Percentiles rank a stretch among this genome's conserved stretches.
phyloP scores from a whole-genome alignment of 176 grass and related monocot genomes.

The Dendrocalamus sinicus region DNA sequence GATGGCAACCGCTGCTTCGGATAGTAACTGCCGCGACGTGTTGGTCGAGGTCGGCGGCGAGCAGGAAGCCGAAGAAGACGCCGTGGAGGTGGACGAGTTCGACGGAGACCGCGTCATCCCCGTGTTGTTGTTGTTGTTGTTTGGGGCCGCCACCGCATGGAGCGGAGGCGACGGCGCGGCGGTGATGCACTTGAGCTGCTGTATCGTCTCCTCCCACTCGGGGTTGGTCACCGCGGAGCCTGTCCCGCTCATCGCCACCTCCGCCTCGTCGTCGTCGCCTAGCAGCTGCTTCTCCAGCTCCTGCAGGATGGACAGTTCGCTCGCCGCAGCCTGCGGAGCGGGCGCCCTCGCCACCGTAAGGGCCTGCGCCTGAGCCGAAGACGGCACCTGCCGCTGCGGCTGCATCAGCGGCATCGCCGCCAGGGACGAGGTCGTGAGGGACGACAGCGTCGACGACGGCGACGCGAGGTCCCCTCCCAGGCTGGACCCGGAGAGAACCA shows the following conservation, averaged over 20 bases:
- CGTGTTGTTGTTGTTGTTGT: constrained; percentile 30
- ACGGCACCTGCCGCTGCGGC: constrained; percentile 40
- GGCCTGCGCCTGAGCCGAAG: constrained; percentile 37
- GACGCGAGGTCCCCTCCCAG: constrained; percentile 49
- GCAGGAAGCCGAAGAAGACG: constrained; percentile 76
- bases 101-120: constrained; percentile 68
- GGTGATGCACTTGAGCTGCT: constrained; percentile 57
- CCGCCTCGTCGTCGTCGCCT: constrained; percentile 64
- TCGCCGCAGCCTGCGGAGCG: not conserved
- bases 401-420: constrained; percentile 46
- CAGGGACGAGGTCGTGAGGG: constrained; percentile 59
- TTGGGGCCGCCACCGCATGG: constrained; percentile 16
- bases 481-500: constrained; percentile 51
- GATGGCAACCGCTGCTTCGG: constrained; percentile 63
- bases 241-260: constrained; percentile 64
- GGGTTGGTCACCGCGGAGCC: constrained; percentile 70
- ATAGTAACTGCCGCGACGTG: constrained; percentile 63
- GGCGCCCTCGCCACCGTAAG: constrained; percentile 10
- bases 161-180: constrained; percentile 22
- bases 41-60: constrained; percentile 60
- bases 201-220: constrained; percentile 83
- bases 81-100: constrained; percentile 79
- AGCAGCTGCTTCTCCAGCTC: constrained; percentile 93
- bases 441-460: constrained; percentile 58
- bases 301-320: constrained; percentile 59